Evolutionary conservation across 805 yeast species (phyloP), one percentile per base, ranked within the genome.

Genomic region (Kuraishia capsulata): DNA sequence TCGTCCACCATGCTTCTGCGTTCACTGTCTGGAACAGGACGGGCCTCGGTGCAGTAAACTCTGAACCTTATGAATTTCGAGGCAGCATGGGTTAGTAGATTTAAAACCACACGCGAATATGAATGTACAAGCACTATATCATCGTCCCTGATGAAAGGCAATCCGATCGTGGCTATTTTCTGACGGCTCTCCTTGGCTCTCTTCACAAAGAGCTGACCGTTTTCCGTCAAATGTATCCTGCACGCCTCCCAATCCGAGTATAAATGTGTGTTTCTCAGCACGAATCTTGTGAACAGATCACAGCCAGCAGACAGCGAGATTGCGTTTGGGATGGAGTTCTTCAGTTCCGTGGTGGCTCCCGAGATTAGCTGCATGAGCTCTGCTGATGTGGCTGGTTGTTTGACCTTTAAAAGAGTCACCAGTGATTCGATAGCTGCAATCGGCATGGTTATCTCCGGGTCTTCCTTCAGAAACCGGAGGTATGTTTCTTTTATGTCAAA

Each of bases 391-490:
- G 87, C 72, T 5, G 98, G 97, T 56, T 87, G 88, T 49, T 87
- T 81, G 36, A 80, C 76, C 45, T 80, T 72, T 21, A 90, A 62
- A 61, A 92, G 72, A 6, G 92, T 83, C 20, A 92, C 95, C 33
- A 92, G 67, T 10, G 96, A 78, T 64, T 92, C 97, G 52, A 92
- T 92, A 26, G 98, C 98, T 32, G 98, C 99, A 25, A 92, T 86
- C 1, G 99, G 99, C 97, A 89, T 92, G 4, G 98, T 89, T 78
- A 92, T 85, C 41, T 92, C 97, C n/a, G 85, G 71, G 61, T 92
- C 97, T 37, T 88, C 96, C 48, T 74, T 76, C 44, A 92, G 67
- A 57, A 86, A 88, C 54, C 74, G 73, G 41, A 86, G 69, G 56
- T 92, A 92, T 1, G 90, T 76, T 49, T 76, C 69, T 34, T 81